Evolutionary conservation across 768 basidiomycete genomes (phyloP), one percentile per base, ranked within the genome.

Genomic region (Amanita rimosa): DNA sequence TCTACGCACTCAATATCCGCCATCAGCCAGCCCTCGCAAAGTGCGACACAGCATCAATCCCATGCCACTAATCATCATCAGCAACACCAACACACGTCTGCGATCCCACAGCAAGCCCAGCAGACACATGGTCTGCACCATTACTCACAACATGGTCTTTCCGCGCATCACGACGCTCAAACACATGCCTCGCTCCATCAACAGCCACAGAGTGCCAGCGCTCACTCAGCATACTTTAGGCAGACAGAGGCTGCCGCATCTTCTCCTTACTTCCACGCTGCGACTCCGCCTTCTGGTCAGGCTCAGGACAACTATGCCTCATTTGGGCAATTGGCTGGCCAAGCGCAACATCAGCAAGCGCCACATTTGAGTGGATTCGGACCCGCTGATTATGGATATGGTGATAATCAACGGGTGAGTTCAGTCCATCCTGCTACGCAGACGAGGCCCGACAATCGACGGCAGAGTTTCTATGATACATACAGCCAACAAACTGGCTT

Each of bases 381-480:
- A 11, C 71, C 69, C 43, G 71, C 71, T 6, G 85, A 88, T 46
- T 88, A 87, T 54, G 74, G 75, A 3, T 88, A 88, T 60, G 67
- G 66, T 35, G 83, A 87, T 31, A 78, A 60, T 51, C 81, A 76
- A 57, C 72, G 85, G 60, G 83, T 86, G 58, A 55, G 78, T 66
- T 14, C 46, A 16, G 37, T 48, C 16, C 51, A 36, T 43, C 3
- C 47, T 54, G 26, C 27, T 52, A 10, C 22, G 37, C 43, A 24
- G 17, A 8, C 36, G 4, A 43, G 50, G 34, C 35, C 47, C 35
- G 47, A 55, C 54, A 29, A 54, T 57, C 46, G 62, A 56, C 53
- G 56, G 54, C 54, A 85, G 83, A 77, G 77, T 54, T 86, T 87
- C 65, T 90, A 90, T 58, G 86, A 89, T 38, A 76, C 78, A 7